Conservation (phyloP, 2,329 filamentous ascomycete species). For the Fusarium transvaalense region DNA sequence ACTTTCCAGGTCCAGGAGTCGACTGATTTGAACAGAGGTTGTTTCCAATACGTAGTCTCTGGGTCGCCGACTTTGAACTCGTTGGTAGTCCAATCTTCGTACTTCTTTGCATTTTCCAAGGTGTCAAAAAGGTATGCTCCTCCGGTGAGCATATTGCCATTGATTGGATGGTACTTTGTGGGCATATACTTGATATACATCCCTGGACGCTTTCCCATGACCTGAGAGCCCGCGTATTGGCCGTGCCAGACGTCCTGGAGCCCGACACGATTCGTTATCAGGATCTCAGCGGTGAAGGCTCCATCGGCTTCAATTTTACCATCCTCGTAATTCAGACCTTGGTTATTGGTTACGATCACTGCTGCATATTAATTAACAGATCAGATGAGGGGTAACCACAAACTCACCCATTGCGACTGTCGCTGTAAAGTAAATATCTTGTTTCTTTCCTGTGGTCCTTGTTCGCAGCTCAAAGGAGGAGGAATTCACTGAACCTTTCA, state of each 20-base stretch:
- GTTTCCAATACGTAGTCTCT: constrained; percentile 40
- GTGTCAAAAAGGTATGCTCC: constrained; percentile 39
- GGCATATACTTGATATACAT: constrained; percentile 43
- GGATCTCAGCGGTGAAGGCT: constrained; percentile 40
- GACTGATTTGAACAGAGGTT: constrained; percentile 35
- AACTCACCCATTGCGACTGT: constrained; percentile 17
- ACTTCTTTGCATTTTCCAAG: constrained; percentile 22
- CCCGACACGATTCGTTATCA: constrained; percentile 14
- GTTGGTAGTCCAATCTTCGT: constrained; percentile 37
- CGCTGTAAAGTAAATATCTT: rapidly evolving
- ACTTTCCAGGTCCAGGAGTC: constrained; percentile 33
- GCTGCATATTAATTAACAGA: neutral
- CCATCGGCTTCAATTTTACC: constrained; percentile 25
- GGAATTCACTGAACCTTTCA: too few relatives aligned
- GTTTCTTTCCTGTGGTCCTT: neutral
- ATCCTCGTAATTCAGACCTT: constrained; percentile 11
- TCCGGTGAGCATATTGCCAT: constrained; percentile 33
- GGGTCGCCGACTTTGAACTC: constrained; percentile 43
- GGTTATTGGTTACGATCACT: neutral
- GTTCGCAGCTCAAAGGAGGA: rapidly evolving
- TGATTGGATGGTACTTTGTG: constrained; percentile 32
- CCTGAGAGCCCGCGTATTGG: constrained; percentile 32
- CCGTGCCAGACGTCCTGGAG: constrained; percentile 38
- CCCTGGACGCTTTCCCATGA: constrained; percentile 33
- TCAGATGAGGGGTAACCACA: neutral